Base-by-base conservation (phyloP, 805 yeast species). In the Myxozyma udenii region DNA sequence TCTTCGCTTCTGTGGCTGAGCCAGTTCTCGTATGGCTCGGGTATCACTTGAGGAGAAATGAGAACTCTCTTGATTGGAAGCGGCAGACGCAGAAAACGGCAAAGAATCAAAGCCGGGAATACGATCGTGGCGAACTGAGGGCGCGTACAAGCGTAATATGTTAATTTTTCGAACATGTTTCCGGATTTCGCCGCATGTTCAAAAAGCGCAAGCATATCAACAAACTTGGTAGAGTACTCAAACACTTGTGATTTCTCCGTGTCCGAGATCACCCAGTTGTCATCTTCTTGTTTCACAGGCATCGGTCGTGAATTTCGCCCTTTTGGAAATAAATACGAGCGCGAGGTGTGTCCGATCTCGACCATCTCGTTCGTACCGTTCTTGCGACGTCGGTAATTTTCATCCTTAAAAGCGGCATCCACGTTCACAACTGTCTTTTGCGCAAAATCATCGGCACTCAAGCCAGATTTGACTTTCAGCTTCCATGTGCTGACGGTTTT, bases 41-140 rank as follows among this genome's bases (percentile, higher is more conserved):
- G n/a, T n/a, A n/a, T n/a, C n/a, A 24, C 21, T 14, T 18, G 23
- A 7, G 47, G 46, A 38, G 21, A 46, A 23, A 42, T 32, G 3
- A 36, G 18, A 22, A 43, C 30, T 4, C 18, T 25, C 25, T 12
- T 26, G 9, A 42, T 35, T 18, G 49, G 44, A 2, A 23, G 22
- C 9, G 23, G 24, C 22, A 19, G 39, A 7, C 4, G 23, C 2
- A 36, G 9, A 25, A 6, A 7, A 12, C n/a, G 33, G 16, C 26
- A 30, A 7, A 43, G 19, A 6, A 32, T 24, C 2, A 42, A n/a
- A n/a, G 52, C 52, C 9, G 52, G 52, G 21, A 38, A 22, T 18
- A 38, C 32, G 4, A 26, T 23, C n/a, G 25, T 22, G 12, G 9
- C 23, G 18, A 48, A 23, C 23, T 48, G 47, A 4, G 32, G 7